These are phyloP conservation scores for Fusarium acutatum DNA, from an alignment of 2,329 filamentous ascomycete genomes.

Conservation along the genomic window DNA sequence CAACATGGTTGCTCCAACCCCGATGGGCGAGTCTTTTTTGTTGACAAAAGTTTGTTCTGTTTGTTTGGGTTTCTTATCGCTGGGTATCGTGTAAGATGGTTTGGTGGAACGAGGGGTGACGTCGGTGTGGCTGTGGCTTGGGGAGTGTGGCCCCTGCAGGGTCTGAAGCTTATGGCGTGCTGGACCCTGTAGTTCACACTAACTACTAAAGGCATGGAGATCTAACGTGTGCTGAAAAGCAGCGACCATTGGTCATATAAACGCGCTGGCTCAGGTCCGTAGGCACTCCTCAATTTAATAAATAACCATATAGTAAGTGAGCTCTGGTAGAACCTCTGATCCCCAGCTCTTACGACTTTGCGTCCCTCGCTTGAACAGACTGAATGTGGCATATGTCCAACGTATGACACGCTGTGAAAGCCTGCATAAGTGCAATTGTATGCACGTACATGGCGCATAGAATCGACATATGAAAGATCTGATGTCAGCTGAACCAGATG, in stretches of 20 bases:
- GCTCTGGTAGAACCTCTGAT: no score
- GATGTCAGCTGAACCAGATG: background rate
- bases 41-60: background rate
- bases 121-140: background rate
- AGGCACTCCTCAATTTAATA: no score
- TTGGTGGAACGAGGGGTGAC: conserved; percentile 10
- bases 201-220: no score
- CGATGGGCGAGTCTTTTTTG: conserved; percentile 14
- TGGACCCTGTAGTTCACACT: background rate
- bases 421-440: background rate
- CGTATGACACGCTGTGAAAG: background rate
- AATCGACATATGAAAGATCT: background rate
- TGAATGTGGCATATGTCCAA: background rate
- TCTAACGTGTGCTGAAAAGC: no score
- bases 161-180: background rate
- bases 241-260: no score
- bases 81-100: conserved; percentile 7
- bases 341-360: background rate
- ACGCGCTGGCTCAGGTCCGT: no score
- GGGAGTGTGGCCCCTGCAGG: background rate
- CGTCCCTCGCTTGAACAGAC: background rate
- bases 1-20: conserved; percentile 29
- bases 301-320: no score
- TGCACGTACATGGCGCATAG: background rate
- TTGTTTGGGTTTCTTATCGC: background rate